Evolutionary conservation across 2,329 filamentous ascomycete genomes (phyloP).

Genomic region (Rhexocercosporidium sp.): DNA sequence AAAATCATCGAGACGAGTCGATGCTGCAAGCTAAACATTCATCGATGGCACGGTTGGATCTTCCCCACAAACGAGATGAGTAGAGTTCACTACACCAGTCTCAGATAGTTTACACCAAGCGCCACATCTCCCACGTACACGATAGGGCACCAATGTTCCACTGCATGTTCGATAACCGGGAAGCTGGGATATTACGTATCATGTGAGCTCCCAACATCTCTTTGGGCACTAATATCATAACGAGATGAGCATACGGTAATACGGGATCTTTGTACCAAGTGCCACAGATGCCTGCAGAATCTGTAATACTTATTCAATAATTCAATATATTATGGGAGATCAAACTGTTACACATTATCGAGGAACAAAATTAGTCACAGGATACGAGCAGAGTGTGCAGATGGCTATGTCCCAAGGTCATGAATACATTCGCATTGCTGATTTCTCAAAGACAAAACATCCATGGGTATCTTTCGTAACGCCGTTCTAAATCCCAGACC

Average conservation of each 20-base stretch:
- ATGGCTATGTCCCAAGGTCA: background rate
- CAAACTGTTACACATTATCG: background rate
- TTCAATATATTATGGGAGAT: background rate
- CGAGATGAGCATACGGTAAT: background rate
- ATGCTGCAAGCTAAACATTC: too few relatives aligned
- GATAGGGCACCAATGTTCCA: background rate
- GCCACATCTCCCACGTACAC: background rate
- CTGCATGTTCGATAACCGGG: background rate
- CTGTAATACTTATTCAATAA: background rate
- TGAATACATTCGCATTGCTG: background rate
- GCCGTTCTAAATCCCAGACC: background rate
- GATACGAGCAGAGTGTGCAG: background rate
- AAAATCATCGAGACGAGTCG: too few relatives aligned
- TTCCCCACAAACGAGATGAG: background rate
- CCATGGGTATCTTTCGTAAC: background rate
- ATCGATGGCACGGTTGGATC: background rate
- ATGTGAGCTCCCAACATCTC: background rate
- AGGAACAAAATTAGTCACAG: background rate
- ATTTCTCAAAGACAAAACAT: background rate
- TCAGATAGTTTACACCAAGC: background rate
- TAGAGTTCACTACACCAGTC: background rate
- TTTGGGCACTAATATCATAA: background rate
- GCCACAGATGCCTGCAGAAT: background rate
- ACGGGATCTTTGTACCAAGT: background rate
- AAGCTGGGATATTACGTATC: conserved; percentile 6